These are phyloP conservation scores for Metschnikowia corniflorae DNA, from an alignment of 805 yeast species.

Conservation along the genomic window DNA sequence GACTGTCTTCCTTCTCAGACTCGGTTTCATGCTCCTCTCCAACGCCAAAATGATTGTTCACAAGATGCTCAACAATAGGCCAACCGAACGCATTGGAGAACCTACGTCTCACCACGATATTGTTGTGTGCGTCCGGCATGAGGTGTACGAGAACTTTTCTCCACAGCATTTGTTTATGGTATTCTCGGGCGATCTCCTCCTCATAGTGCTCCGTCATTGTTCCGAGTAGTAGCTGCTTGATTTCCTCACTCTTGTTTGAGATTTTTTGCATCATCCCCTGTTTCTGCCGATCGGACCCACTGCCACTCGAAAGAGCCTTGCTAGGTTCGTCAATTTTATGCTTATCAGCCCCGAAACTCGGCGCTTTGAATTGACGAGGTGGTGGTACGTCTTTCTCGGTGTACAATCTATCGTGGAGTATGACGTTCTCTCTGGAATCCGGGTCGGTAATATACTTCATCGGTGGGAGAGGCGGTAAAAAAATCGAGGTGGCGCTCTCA, in stretches of 20 bases:
- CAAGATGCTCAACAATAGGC: conserved; percentile 85
- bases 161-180: conserved; percentile 86
- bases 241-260: conserved; percentile 17
- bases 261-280: conserved; percentile 16
- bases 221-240: conserved; percentile 15
- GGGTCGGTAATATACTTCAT: conserved; percentile 68
- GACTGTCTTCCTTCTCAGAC: conserved; percentile 10
- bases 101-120: conserved; percentile 80
- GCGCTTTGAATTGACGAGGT: background rate
- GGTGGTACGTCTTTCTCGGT: conserved; percentile 48
- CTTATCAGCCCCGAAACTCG: background rate
- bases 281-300: conserved; percentile 3
- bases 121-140: conserved; percentile 93
- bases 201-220: conserved; percentile 46
- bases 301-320: background rate
- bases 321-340: too few species aligned
- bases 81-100: conserved; percentile 95
- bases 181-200: conserved; percentile 82
- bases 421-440: conserved; percentile 53
- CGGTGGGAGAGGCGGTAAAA: conserved; percentile 80
- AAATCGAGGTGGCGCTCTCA: conserved; percentile 70
- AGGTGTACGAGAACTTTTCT: conserved; percentile 83
- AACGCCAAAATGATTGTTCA: conserved; percentile 55
- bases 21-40: conserved; percentile 13
- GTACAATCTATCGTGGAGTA: conserved; percentile 81